Conservation (phyloP, 2,329 filamentous ascomycete species). For the Niveomyces coronatus region DNA sequence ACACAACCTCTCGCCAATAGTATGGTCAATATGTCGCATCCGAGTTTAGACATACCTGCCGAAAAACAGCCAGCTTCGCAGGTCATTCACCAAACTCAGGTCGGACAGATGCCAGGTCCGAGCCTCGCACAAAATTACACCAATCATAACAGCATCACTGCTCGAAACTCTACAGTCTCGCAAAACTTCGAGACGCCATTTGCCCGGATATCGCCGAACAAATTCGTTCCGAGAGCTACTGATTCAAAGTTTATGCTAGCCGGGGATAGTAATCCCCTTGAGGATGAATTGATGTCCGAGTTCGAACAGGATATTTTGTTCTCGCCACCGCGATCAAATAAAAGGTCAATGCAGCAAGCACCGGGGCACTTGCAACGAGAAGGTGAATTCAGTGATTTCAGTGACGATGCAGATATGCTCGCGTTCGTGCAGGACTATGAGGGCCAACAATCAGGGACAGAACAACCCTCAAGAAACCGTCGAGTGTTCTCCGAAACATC, state of each 20-base stretch:
- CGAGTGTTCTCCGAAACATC: constrained; percentile 37
- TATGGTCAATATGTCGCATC: constrained; percentile 22
- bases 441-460: constrained; percentile 23
- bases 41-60: constrained; percentile 22
- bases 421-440: constrained; percentile 42
- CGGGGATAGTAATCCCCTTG: constrained; percentile 5
- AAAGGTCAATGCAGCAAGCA: no score
- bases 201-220: constrained; percentile 13
- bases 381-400: constrained; percentile 35
- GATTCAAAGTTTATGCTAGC: neutral
- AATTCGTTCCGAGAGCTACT: neutral
- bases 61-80: constrained; percentile 30
- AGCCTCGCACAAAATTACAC: constrained; percentile 15
- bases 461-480: constrained; percentile 19
- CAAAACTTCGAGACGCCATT: constrained; percentile 13
- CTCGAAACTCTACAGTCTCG: neutral
- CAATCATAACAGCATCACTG: neutral
- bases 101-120: constrained; percentile 20
- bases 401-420: constrained; percentile 41
- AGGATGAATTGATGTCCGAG: constrained; percentile 21
- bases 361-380: constrained; percentile 15
- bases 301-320: constrained; percentile 19
- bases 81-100: constrained; percentile 42
- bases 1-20: constrained; percentile 30
- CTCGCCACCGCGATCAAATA: constrained; percentile 5